Evolutionary conservation across 495 filamentous ascomycete genomes (phyloP), one percentile per base, ranked within the genome.

Genomic region (Umbilicaria muhlenbergii): DNA sequence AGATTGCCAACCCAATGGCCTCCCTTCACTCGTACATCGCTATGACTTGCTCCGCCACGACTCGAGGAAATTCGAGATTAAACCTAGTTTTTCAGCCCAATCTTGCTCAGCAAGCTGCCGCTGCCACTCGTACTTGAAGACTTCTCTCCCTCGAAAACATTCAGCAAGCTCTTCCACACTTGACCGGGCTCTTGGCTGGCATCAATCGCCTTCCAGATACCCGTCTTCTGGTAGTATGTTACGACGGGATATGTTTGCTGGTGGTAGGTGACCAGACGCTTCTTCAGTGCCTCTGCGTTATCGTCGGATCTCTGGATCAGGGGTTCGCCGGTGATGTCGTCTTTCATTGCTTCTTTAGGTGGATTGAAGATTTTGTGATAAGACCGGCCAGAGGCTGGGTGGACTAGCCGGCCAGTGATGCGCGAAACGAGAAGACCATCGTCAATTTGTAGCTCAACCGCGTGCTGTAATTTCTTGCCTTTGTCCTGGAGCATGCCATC

Each of bases 361-460:
- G 91, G 92, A 76, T 94, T 95, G 79, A 99, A 99, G 58, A 84
- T 80, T 63, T 80, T 84, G 75, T 99, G 91, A 71, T 99, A 99
- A 43, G 83, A 85, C 53, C 91, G 86, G 45, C 91, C 91, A 49
- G 86, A 92, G 24, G 88, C 86, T 31, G 88, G 89, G 73, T 99
- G 92, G 53, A 99, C 67, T 44, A 99, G 69, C 51, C 92, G 91
- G 51, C 92, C 92, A 31, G 91, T 96, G 65, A 99, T 96, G 62
- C 91, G 83, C 43, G 85, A 77, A 32, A 99, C 91, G 36, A 99
- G 76, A 33, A 99, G 79, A 31, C 73, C 69, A 61, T 96, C 91
- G 60, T 95, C 86, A 58, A 99, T 96, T 67, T 96, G 80, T 48
- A 99, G 77, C 70, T 99, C 91, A 43, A 96, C 66, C 47, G 87